These are phyloP conservation scores for Rhododendron molle DNA, from an alignment of 148 eudicot species.

Conservation along the genomic window DNA sequence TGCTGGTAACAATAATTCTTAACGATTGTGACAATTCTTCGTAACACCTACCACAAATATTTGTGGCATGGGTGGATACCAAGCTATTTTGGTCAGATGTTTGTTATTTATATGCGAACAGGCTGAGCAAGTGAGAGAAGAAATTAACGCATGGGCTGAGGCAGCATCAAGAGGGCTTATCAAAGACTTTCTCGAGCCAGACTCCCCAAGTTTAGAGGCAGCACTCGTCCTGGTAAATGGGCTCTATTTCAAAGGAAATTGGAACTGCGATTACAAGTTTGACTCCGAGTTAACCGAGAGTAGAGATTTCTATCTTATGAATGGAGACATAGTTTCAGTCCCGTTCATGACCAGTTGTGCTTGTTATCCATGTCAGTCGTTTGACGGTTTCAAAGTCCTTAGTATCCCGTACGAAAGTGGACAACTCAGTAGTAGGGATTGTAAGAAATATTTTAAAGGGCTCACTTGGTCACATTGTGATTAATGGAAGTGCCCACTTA, in stretches of 20 bases:
- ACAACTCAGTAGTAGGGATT: slow-evolving; percentile 6
- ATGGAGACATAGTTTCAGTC: background rate
- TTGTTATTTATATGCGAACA: background rate
- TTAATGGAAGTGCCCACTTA: no score
- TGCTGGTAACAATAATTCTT: no score
- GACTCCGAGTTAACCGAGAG: no score
- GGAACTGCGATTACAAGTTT: background rate
- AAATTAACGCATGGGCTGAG: slow-evolving; percentile 18
- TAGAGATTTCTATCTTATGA: no score
- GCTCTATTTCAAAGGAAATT: background rate
- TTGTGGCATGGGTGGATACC: no score
- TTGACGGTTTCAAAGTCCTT: slow-evolving; percentile 9
- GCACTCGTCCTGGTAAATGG: background rate
- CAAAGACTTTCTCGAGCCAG: background rate
- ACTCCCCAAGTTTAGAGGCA: background rate
- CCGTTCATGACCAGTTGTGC: background rate
- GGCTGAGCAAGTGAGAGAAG: background rate
- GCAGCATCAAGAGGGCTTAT: slow-evolving; percentile 13
- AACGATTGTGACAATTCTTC: no score
- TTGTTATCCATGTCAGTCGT: no score
- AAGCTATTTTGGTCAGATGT: no score
- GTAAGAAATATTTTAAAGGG: no score
- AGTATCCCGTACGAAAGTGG: background rate
- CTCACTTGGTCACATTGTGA: no score
- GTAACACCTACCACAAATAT: no score